Percentiles rank a stretch among this genome's conserved stretches.
These are phyloP conservation scores for Arthrobotrys iridis DNA, from an alignment of 2,329 filamentous ascomycete genomes.

Conservation along the genomic window DNA sequence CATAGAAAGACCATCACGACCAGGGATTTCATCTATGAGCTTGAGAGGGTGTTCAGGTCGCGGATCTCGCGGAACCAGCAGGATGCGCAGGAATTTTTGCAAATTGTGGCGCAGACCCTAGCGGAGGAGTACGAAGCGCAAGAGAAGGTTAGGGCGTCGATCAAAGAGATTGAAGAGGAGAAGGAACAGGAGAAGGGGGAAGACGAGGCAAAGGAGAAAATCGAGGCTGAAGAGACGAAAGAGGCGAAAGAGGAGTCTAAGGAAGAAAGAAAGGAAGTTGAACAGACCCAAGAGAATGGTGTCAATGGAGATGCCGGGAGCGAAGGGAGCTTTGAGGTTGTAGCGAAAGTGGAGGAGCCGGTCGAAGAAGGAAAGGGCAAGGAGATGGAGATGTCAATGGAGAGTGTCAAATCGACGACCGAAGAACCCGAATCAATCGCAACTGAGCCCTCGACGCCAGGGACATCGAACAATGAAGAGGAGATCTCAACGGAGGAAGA, in stretches of 20 bases:
- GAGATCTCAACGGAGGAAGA: slow-evolving; percentile 24
- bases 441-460: slow-evolving; percentile 12
- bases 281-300: neutral
- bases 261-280: too few relatives aligned
- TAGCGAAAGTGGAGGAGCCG: slow-evolving; percentile 25
- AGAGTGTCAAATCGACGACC: slow-evolving; percentile 8
- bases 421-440: slow-evolving; percentile 26
- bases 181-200: slow-evolving; percentile 1
- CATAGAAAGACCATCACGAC: slow-evolving; percentile 94
- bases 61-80: slow-evolving; percentile 94
- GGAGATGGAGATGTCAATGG: neutral
- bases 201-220: slow-evolving; percentile 13
- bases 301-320: slow-evolving; percentile 55
- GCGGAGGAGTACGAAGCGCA: slow-evolving; percentile 90
- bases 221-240: neutral
- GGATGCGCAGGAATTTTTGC: slow-evolving; percentile 96
- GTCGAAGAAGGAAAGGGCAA: neutral
- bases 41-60: slow-evolving; percentile 87
- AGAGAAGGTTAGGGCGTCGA: slow-evolving; percentile 53
- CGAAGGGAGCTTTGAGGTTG: slow-evolving; percentile 34
- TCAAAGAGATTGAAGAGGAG: neutral
- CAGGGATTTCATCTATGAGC: slow-evolving; percentile 79
- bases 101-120: slow-evolving; percentile 89
- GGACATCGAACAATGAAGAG: slow-evolving; percentile 18
- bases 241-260: neutral